Conservation (phyloP, 2,329 filamentous ascomycete genomes). For the Fusarium aywerte region DNA sequence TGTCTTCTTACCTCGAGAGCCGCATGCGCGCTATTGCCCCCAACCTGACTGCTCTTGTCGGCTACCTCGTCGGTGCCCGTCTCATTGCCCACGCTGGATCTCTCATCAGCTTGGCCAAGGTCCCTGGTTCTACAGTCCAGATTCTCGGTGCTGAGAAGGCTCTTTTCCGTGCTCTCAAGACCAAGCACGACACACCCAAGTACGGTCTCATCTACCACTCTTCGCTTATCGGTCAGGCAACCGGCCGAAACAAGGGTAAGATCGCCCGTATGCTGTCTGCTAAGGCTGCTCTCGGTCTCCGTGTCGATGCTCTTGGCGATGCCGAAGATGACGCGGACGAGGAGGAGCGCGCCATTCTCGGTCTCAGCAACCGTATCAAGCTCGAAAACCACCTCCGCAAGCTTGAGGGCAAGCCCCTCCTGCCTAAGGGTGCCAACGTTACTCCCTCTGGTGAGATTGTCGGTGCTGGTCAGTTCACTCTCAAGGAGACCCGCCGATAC, state of each 20-base stretch:
- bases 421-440: conserved; percentile 79
- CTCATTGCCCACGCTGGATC: conserved; percentile 96
- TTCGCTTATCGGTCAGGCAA: conserved; percentile 94
- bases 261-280: conserved; percentile 96
- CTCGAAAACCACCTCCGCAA: conserved; percentile 80
- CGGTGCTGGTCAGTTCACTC: conserved; percentile 81
- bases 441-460: conserved; percentile 75
- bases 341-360: conserved; percentile 86
- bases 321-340: conserved; percentile 79
- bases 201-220: conserved; percentile 96
- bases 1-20: conserved; percentile 87
- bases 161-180: conserved; percentile 97
- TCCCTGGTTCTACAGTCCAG: conserved; percentile 94
- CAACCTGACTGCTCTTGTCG: conserved; percentile 92
- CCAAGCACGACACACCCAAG: conserved; percentile 98
- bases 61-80: conserved; percentile 91
- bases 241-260: conserved; percentile 99
- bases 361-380: conserved; percentile 75
- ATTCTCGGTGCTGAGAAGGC: conserved; percentile 99
- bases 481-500: conserved; percentile 95
- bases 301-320: conserved; percentile 79
- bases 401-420: conserved; percentile 90
- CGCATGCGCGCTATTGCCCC: conserved; percentile 98
- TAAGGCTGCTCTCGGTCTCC: conserved; percentile 91
- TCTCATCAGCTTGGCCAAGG: conserved; percentile 93